These are phyloP conservation scores for Turnera subulata DNA, from an alignment of 345 rosid genomes.

Conservation along the genomic window DNA sequence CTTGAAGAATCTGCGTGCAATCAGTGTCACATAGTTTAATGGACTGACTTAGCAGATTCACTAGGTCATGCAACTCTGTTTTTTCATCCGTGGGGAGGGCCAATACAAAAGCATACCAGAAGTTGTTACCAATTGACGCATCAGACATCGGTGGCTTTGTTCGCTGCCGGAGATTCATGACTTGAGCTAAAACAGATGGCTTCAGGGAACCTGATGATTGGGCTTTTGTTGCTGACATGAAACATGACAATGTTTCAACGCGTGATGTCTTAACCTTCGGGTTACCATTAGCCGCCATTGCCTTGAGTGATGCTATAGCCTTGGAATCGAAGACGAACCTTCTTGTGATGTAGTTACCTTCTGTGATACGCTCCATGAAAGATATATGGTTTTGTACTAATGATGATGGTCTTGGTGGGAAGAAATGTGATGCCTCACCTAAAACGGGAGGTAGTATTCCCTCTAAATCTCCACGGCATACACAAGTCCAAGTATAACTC, in stretches of 20 bases:
- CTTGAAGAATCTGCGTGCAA: background rate
- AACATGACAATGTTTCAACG: slow-evolving; percentile 17
- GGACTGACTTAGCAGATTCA: background rate
- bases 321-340: slow-evolving; percentile 19
- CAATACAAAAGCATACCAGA: slow-evolving; percentile 19
- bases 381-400: slow-evolving; percentile 7
- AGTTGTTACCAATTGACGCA: slow-evolving; percentile 5
- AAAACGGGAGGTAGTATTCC: background rate
- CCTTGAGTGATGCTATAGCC: slow-evolving; percentile 4
- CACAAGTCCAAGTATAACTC: slow-evolving; percentile 9
- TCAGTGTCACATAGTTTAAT: too few relatives aligned
- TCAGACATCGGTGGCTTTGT: slow-evolving; percentile 22
- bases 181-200: slow-evolving; percentile 14
- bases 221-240: slow-evolving; percentile 17
- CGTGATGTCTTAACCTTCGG: background rate
- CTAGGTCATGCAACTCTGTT: slow-evolving; percentile 4
- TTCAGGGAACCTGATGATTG: background rate
- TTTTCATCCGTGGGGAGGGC: background rate
- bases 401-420: slow-evolving; percentile 21
- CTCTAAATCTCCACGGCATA: background rate
- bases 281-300: background rate
- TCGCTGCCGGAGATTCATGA: slow-evolving; percentile 20
- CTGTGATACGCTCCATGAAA: slow-evolving; percentile 17
- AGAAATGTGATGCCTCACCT: slow-evolving; percentile 6
- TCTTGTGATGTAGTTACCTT: slow-evolving; percentile 7